These are phyloP conservation scores for Leishmania mexicana DNA, from an alignment of 208 protist genomes.

Conservation along the genomic window DNA sequence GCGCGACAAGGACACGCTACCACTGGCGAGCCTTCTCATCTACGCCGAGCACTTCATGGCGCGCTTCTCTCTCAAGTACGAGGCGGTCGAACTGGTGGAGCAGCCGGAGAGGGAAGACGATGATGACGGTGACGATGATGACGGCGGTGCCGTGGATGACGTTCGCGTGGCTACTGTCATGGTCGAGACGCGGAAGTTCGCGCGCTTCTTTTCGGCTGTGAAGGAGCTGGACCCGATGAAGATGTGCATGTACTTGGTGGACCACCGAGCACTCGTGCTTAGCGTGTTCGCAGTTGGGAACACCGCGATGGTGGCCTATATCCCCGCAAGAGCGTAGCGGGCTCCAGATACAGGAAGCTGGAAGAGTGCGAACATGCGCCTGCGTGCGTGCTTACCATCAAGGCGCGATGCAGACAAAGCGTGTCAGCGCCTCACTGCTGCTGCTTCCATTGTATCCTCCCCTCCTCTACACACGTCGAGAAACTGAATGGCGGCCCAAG, in stretches of 20 bases:
- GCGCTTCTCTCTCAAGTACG: slow-evolving; percentile 71
- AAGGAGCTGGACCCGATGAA: slow-evolving; percentile 50
- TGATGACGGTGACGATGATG: not conserved
- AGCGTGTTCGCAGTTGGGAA: slow-evolving; percentile 46
- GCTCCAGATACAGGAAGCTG: not conserved
- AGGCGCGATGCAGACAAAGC: not conserved
- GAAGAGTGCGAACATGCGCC: not conserved
- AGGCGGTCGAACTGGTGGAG: slow-evolving; percentile 45
- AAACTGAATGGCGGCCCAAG: not conserved
- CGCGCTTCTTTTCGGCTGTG: slow-evolving; percentile 72
- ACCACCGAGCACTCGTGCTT: slow-evolving; percentile 61
- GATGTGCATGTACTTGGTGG: slow-evolving; percentile 62
- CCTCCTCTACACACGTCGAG: not conserved
- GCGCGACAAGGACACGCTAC: not conserved
- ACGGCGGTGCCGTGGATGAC: not conserved
- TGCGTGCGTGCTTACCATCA: slow-evolving; percentile 4
- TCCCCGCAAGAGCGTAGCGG: slow-evolving; percentile 54
- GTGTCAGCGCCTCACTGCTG: not conserved
- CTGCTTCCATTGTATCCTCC: not conserved
- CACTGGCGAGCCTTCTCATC: slow-evolving; percentile 43
- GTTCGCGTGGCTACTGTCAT: slow-evolving; percentile 41
- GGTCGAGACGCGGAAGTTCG: slow-evolving; percentile 70
- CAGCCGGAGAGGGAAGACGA: slow-evolving; percentile 8
- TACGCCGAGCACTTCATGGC: slow-evolving; percentile 58
- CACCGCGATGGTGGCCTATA: slow-evolving; percentile 78